These are phyloP conservation scores for Coemansia sp. DNA, from an alignment of 192 early-diverging fungal species.

Conservation along the genomic window DNA sequence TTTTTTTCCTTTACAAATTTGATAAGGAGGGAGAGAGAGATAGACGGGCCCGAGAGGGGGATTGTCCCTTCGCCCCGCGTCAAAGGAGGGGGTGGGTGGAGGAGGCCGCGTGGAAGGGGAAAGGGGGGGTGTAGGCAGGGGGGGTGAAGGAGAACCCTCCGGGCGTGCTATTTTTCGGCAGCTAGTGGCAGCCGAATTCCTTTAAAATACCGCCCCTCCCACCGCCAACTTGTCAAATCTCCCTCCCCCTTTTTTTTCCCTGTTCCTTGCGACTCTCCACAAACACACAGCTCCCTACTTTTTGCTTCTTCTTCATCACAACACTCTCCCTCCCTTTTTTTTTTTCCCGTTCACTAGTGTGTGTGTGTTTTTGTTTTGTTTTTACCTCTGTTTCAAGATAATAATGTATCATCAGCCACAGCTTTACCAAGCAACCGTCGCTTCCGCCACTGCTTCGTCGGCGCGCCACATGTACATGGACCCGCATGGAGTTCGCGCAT, in stretches of 20 bases:
- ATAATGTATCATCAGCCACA: slow-evolving; percentile 22
- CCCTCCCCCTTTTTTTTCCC: not conserved
- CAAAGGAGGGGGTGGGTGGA: not conserved
- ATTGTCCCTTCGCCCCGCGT: too few relatives aligned
- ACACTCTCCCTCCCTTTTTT: not conserved
- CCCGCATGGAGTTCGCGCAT: slow-evolving; percentile 1
- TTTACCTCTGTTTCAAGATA: not conserved
- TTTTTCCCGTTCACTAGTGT: not conserved
- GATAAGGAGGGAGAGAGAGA: too few relatives aligned
- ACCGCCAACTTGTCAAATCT: not conserved
- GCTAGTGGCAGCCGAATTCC: not conserved
- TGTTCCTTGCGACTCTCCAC: not conserved
- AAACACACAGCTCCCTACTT: not conserved
- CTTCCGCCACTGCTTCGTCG: slow-evolving; percentile 6
- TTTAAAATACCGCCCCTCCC: not conserved
- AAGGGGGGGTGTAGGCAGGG: not conserved
- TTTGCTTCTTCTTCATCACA: not conserved
- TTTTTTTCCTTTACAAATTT: too few relatives aligned
- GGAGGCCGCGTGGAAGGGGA: not conserved
- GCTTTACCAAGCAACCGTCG: not conserved
- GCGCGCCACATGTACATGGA: slow-evolving; percentile 27
- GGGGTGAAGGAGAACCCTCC: not conserved
- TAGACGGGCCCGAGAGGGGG: too few relatives aligned
- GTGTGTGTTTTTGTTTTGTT: too few relatives aligned
- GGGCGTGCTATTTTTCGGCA: slow-evolving; percentile 3